Conservation (phyloP, 2,329 filamentous ascomycete species). For the Aspergillus alliaceus region DNA sequence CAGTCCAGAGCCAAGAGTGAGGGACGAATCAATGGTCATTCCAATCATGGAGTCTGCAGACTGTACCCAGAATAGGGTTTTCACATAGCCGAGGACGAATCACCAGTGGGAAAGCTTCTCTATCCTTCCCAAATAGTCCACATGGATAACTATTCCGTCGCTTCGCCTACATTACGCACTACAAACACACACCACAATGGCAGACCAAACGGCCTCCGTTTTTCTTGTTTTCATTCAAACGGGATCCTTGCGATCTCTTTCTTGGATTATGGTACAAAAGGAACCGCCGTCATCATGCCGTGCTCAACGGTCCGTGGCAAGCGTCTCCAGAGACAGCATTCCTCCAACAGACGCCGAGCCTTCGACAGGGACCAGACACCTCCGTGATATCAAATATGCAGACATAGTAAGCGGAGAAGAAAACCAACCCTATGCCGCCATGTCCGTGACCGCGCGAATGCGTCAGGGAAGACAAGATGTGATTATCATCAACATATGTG, state of each 20-base stretch:
- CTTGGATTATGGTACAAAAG: constrained; percentile 14
- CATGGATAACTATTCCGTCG: too few species aligned
- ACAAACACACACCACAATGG: neutral
- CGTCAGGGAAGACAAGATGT: constrained; percentile 5
- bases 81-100: neutral
- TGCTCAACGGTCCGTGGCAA: neutral
- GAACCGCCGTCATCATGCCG: neutral
- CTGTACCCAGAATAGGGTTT: neutral
- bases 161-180: neutral
- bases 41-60: neutral
- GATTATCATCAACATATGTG: constrained; percentile 16
- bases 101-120: neutral
- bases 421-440: neutral
- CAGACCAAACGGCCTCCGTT: constrained; percentile 18
- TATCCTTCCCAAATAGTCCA: neutral
- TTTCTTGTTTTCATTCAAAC: constrained; percentile 23
- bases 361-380: neutral
- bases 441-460: neutral
- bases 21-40: too few species aligned
- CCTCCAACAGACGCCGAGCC: neutral
- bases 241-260: constrained; percentile 6
- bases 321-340: neutral
- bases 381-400: neutral
- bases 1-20: neutral
- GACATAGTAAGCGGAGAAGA: neutral